A percentile compares a stretch with the other conserved stretches of the same genome.
phyloP scores from a whole-genome alignment of 1,139 yeast species.

The Hansenula sp. region DNA sequence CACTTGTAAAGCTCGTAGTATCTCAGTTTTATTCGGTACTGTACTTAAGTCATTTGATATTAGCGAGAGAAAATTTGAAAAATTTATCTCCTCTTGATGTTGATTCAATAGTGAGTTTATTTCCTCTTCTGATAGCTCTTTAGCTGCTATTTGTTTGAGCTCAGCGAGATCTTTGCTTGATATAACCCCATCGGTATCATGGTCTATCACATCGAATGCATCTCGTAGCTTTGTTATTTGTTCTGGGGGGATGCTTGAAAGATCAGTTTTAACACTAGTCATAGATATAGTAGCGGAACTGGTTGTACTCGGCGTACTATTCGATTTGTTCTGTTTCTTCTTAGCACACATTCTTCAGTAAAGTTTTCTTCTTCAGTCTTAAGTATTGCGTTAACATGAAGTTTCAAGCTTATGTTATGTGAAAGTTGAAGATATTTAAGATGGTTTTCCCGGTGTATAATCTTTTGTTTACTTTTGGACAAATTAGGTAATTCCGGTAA shows the following conservation, averaged over 20 bases:
- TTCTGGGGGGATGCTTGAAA: conserved; percentile 23
- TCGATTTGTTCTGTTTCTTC: background rate
- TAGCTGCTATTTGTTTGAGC: conserved; percentile 51
- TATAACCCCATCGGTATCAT: conserved; percentile 73
- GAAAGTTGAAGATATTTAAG: background rate
- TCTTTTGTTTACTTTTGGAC: conserved; percentile 6
- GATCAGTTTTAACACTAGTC: background rate
- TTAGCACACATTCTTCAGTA: background rate
- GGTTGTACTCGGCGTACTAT: background rate
- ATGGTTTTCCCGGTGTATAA: background rate
- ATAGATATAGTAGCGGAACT: background rate
- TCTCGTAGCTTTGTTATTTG: conserved; percentile 43
- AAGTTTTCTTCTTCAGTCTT: background rate
- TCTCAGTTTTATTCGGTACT: conserved; percentile 57
- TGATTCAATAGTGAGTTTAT: conserved; percentile 46
- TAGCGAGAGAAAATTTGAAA: conserved; percentile 65
- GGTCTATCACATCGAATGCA: conserved; percentile 68
- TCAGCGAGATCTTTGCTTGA: conserved; percentile 55
- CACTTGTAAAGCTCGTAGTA: conserved; percentile 59
- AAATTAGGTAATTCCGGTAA: background rate
- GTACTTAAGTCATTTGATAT: conserved; percentile 59
- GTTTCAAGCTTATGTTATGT: background rate
- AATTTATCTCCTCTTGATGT: conserved; percentile 45
- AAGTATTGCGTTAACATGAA: background rate
- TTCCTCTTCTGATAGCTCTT: conserved; percentile 35